A percentile compares a stretch with the other conserved stretches of the same genome.
Evolutionary conservation across 2,329 filamentous ascomycete genomes (phyloP).

Genomic region (Erysiphe pulchra): DNA sequence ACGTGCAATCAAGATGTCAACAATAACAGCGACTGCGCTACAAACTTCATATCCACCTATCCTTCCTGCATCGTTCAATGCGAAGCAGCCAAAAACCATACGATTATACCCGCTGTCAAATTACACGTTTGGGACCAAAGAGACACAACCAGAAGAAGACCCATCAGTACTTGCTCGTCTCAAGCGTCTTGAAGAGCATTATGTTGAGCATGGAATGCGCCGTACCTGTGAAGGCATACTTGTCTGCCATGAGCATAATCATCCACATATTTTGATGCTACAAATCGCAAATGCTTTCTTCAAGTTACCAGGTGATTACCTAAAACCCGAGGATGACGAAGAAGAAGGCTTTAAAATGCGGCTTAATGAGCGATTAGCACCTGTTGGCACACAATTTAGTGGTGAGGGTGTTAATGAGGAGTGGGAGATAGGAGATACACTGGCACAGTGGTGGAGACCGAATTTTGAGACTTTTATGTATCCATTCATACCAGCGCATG

Average conservation of each 20-base stretch:
- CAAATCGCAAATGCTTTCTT: slow-evolving; percentile 99
- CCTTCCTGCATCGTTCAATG: slow-evolving; percentile 62
- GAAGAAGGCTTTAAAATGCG: slow-evolving; percentile 82
- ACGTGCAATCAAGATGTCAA: slow-evolving; percentile 36
- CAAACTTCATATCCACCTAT: slow-evolving; percentile 59
- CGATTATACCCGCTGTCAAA: slow-evolving; percentile 87
- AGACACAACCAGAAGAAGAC: slow-evolving; percentile 93
- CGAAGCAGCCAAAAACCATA: slow-evolving; percentile 71
- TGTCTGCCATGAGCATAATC: slow-evolving; percentile 96
- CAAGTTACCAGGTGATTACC: slow-evolving; percentile 91
- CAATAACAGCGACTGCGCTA: slow-evolving; percentile 48
- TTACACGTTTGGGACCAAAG: slow-evolving; percentile 97
- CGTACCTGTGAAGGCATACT: slow-evolving; percentile 91
- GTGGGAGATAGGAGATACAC: slow-evolving; percentile 83
- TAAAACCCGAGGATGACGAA: slow-evolving; percentile 73
- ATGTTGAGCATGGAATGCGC: slow-evolving; percentile 76
- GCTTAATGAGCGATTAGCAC: slow-evolving; percentile 78
- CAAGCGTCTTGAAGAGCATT: slow-evolving; percentile 90
- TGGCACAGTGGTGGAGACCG: slow-evolving; percentile 95
- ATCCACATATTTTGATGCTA: slow-evolving; percentile 94
- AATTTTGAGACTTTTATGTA: slow-evolving; percentile 99
- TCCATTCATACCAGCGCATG: slow-evolving; percentile 86
- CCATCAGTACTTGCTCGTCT: slow-evolving; percentile 81
- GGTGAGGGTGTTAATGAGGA: slow-evolving; percentile 76
- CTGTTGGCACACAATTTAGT: slow-evolving; percentile 57